Evolutionary conservation across 768 basidiomycete species (phyloP), one percentile per base, ranked within the genome.

Genomic region (Tricholoma saponaceum): DNA sequence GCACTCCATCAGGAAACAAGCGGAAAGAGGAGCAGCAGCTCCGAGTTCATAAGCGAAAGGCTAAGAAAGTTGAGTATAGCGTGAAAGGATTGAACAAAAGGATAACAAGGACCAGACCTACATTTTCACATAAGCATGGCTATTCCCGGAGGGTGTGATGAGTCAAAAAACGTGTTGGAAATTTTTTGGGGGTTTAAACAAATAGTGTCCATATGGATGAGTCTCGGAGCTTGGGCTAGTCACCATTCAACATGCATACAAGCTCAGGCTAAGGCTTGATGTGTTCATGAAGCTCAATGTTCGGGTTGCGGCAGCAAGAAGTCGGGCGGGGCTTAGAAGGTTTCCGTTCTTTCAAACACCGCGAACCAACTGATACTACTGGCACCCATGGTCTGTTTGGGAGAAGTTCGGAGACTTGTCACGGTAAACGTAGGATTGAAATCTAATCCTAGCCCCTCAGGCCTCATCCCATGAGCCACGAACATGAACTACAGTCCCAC

Each of bases 91-190:
- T 30, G 47, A 18, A 50, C 9, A 50, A 50, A 50, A 30, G 47
- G 57, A 51, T 51, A 44, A 37, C 59, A 53, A 53, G 33, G 23
- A 53, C 52, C 52, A 52, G 16, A 14, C 18, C 12, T 39, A 30
- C 53, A 20, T 55, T 22, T 50, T 50, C 47, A 50, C 26, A 30
- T n/a, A 18, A 28, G 12, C 23, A 13, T 37, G n/a, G 26, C n/a
- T n/a, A 50, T 50, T 30, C 3, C 47, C 47, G n/a, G 4, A 18
- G 4, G 44, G 23, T 16, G 10, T 12, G 26, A 47, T 14, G n/a
- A 3, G 4, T n/a, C 3, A 12, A 18, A 30, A 50, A 49, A 49
- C 47, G 26, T 28, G 47, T 30, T 3, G 8, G 26, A 18, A 18
- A 30, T n/a, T 28, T n/a, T 26, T 28, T 49, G 13, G 47, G 47